Percentiles rank a stretch among this genome's conserved stretches.
Conservation (phyloP, 805 yeast species). For the Maudiozyma bulderi region DNA sequence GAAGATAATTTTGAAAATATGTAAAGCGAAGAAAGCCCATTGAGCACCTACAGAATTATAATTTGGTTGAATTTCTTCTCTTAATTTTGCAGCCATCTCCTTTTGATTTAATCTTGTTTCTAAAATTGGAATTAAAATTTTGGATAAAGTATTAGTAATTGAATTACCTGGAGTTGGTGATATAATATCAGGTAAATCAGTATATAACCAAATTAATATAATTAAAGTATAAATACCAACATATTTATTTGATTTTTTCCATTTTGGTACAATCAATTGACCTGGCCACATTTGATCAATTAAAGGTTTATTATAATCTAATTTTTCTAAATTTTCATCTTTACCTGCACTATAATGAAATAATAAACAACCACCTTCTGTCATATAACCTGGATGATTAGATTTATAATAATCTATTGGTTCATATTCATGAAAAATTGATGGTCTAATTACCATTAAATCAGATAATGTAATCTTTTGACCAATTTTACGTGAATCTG, state of each 20-base stretch:
- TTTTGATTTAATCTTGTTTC: conserved; percentile 30
- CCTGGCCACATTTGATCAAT: conserved; percentile 79
- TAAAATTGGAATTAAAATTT: conserved; percentile 23
- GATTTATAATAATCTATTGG: conserved; percentile 63
- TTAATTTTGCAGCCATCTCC: conserved; percentile 37
- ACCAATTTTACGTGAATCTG: conserved; percentile 14
- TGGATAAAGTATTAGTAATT: conserved; percentile 51
- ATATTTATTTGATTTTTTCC: conserved; percentile 17
- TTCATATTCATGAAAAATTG: conserved; percentile 52
- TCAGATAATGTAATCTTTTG: conserved; percentile 36
- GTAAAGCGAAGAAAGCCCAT: conserved; percentile 61
- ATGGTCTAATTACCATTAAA: conserved; percentile 62
- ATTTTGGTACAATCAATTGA: conserved; percentile 53
- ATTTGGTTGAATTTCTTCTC: conserved; percentile 39
- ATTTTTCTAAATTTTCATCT: conserved; percentile 35
- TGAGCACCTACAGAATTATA: conserved; percentile 41
- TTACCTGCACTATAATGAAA: conserved; percentile 51
- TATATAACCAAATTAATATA: conserved; percentile 70
- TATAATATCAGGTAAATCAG: conserved; percentile 82
- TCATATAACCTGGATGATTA: conserved; percentile 57
- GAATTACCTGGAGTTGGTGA: conserved; percentile 91
- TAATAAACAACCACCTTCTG: conserved; percentile 72
- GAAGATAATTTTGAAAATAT: conserved; percentile 48
- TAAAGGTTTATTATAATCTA: conserved; percentile 40
- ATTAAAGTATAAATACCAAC: conserved; percentile 11